A percentile compares a stretch with the other conserved stretches of the same genome.
phyloP scores from a whole-genome alignment of 208 protist genomes.

The Acanthamoeba divionensis region DNA sequence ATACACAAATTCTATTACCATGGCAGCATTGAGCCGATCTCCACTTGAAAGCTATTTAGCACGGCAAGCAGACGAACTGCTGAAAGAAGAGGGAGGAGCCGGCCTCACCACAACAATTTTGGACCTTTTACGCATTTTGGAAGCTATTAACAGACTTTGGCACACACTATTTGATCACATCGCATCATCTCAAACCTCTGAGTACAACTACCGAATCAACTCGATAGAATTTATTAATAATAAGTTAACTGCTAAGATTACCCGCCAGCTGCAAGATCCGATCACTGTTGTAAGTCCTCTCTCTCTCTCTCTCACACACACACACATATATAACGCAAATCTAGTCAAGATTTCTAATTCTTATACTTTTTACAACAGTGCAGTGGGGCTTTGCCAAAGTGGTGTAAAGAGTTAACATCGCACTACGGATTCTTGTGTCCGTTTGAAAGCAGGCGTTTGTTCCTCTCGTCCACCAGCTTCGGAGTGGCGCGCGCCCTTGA shows the following conservation, averaged over 20 bases:
- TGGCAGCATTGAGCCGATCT: background rate
- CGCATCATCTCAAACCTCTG: background rate
- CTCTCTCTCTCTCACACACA: too few relatives aligned
- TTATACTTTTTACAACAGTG: too few relatives aligned
- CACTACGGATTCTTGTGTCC: conserved; percentile 76
- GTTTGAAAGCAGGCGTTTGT: conserved; percentile 72
- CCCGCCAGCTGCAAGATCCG: conserved; percentile 80
- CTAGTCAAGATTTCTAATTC: too few relatives aligned
- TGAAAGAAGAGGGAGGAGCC: background rate
- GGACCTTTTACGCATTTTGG: background rate
- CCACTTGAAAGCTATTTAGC: background rate
- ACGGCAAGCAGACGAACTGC: background rate
- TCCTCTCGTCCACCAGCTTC: conserved; percentile 78
- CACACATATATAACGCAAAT: too few relatives aligned
- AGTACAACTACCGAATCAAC: conserved; percentile 19
- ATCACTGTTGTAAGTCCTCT: too few relatives aligned
- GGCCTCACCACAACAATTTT: background rate
- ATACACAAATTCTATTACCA: background rate
- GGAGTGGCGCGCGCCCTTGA: conserved; percentile 75
- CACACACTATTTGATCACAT: conserved; percentile 3
- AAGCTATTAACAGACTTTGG: conserved; percentile 26
- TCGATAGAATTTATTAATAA: conserved; percentile 72
- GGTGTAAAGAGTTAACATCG: conserved; percentile 68
- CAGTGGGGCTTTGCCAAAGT: conserved; percentile 71
- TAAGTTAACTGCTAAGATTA: conserved; percentile 80